Conservation (phyloP, 805 yeast species). For the Pachysolen tannophilus region DNA sequence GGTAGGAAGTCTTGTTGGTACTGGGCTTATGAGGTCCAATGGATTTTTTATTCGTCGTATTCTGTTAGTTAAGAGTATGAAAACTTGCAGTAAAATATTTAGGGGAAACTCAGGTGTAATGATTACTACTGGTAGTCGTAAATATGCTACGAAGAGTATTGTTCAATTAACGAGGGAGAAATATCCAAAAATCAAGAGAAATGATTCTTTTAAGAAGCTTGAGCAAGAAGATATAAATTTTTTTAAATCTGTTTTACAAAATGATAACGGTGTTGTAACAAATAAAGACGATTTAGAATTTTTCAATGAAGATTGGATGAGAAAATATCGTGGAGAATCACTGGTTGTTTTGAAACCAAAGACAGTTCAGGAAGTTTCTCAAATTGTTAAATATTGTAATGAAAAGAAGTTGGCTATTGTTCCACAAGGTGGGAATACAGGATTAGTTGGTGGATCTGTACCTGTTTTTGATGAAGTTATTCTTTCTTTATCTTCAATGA, state of each 20-base stretch:
- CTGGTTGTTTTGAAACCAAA: conserved; percentile 76
- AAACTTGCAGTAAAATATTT: too few relatives aligned
- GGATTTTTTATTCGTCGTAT: too few relatives aligned
- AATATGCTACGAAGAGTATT: conserved; percentile 14
- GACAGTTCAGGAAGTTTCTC: conserved; percentile 66
- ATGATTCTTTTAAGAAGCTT: conserved; percentile 42
- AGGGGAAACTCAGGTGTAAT: too few relatives aligned
- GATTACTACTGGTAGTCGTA: too few relatives aligned
- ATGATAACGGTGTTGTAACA: conserved; percentile 38
- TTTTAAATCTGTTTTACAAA: conserved; percentile 54
- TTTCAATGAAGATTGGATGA: conserved; percentile 91
- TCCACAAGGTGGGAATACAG: conserved; percentile 97
- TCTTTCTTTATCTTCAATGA: conserved; percentile 59
- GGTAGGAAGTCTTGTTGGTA: too few relatives aligned
- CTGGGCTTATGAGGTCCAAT: too few relatives aligned
- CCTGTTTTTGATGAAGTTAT: conserved; percentile 91
- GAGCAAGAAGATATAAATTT: conserved; percentile 46
- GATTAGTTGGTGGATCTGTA: conserved; percentile 88
- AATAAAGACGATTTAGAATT: conserved; percentile 57
- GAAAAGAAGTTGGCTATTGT: conserved; percentile 73
- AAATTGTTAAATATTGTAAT: conserved; percentile 75
- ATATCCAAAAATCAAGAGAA: conserved; percentile 51
- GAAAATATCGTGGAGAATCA: conserved; percentile 86
- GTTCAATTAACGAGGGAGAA: conserved; percentile 60
- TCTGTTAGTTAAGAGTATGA: too few relatives aligned